Evolutionary conservation across 208 protist genomes (phyloP), one percentile per base, ranked within the genome.

Genomic region (Wallacemonas sp.): DNA sequence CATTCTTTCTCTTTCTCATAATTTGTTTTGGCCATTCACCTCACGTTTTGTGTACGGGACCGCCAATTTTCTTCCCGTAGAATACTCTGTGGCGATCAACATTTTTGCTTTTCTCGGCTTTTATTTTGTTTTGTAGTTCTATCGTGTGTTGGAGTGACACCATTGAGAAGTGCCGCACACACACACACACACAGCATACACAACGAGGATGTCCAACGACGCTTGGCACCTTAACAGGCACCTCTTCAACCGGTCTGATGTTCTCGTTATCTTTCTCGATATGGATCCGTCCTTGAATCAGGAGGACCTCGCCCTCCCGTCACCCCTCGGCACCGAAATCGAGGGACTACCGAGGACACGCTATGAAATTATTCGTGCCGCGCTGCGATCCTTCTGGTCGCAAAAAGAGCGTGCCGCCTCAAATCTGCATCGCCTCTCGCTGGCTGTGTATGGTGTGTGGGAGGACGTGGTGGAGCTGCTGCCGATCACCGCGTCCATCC

Each of bases 211-310:
- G 9, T 6, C 36, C 36, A 14, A 17, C 14, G 36, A 17, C 36
- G 36, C 24, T 11, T 58, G 51, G 51, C 17, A 44, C 2, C 21
- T 75, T 14, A n/a, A 27, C 27, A 56, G 41, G 6, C 64, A 70
- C 41, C 62, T 82, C 0, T 75, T 80, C 55, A 74, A 72, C 39
- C 53, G 75, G 2, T 53, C 55, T 31, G 80, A 90, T 45, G 66
- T 86, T 12, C 62, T 86, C 22, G 80, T 65, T 30, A 33, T 84
- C 39, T 72, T 90, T 60, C 26, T 86, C 1, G 84, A 84, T 54
- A 62, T 86, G 54, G 80, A 86, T 30, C 34, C 55, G 14, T 71
- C 61, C 19, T 62, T 71, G 51, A 68, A 51, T 31, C 46, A 30
- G 45, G 79, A 58, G 6, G 83, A 89, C 55, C 33, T 77, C 41